These are phyloP conservation scores for Dovyalis caffra DNA, from an alignment of 345 rosid genomes.

Conservation along the genomic window DNA sequence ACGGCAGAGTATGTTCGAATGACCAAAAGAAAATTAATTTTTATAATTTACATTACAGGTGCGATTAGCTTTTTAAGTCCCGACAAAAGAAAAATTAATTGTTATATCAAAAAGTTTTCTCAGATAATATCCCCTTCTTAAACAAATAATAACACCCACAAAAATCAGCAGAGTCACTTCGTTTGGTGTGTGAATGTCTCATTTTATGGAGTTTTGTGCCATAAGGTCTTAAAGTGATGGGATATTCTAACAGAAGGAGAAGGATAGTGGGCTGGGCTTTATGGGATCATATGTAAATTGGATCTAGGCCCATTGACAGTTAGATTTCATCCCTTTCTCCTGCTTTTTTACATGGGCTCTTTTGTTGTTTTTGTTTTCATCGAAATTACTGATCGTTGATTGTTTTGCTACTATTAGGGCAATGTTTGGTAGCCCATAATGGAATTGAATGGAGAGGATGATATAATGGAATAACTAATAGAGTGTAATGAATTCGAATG, in stretches of 20 bases:
- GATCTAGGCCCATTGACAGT: constrained; percentile 33
- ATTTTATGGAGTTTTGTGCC: constrained; percentile 8
- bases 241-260: background rate
- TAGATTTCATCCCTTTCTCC: background rate
- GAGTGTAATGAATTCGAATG: too few species aligned
- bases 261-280: constrained; percentile 11
- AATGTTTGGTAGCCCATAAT: background rate
- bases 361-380: background rate
- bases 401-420: background rate
- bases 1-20: background rate
- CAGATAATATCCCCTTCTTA: background rate
- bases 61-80: background rate
- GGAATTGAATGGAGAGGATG: background rate
- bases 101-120: too few species aligned
- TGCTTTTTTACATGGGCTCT: background rate
- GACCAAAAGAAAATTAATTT: background rate
- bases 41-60: background rate
- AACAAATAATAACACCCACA: background rate
- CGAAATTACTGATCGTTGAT: background rate
- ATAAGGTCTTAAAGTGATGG: background rate
- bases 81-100: too few species aligned
- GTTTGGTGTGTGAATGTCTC: background rate
- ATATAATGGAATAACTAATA: too few species aligned
- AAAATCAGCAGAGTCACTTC: background rate
- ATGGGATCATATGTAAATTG: too few species aligned